Evolutionary conservation across 2,329 filamentous ascomycete species (phyloP).

Genomic region (Xylaria sp.): DNA sequence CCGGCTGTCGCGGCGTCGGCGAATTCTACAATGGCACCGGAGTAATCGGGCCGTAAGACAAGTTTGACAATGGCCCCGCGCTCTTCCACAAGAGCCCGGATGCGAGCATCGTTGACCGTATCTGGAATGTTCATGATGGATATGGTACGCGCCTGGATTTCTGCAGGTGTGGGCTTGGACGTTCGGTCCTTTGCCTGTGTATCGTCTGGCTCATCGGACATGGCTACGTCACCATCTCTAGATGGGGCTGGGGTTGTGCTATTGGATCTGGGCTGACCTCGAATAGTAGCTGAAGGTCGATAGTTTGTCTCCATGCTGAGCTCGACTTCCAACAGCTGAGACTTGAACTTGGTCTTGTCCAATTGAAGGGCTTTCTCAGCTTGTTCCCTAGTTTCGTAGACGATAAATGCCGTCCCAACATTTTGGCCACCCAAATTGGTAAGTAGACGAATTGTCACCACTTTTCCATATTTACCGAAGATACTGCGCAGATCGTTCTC

Average conservation of each 20-base stretch:
- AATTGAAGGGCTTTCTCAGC: conserved; percentile 71
- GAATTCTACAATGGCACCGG: conserved; percentile 87
- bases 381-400: conserved; percentile 73
- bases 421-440: conserved; percentile 70
- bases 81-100: conserved; percentile 73
- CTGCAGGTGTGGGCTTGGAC: conserved; percentile 52
- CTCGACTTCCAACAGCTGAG: conserved; percentile 70
- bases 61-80: conserved; percentile 77
- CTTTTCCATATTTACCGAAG: conserved; percentile 76
- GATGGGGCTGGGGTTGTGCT: conserved; percentile 46
- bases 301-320: conserved; percentile 61
- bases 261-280: conserved; percentile 42
- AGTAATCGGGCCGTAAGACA: conserved; percentile 78
- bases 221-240: conserved; percentile 48
- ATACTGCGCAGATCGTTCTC: conserved; percentile 73
- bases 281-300: conserved; percentile 59
- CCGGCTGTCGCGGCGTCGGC: conserved; percentile 72
- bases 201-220: conserved; percentile 40
- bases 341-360: conserved; percentile 73
- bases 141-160: conserved; percentile 72
- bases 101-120: conserved; percentile 86
- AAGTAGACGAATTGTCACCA: conserved; percentile 75
- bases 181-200: conserved; percentile 30
- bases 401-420: conserved; percentile 81
- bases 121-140: conserved; percentile 87